Evolutionary conservation across 495 filamentous ascomycete species (phyloP).

Genomic region (Aspergillus ellipticus): DNA sequence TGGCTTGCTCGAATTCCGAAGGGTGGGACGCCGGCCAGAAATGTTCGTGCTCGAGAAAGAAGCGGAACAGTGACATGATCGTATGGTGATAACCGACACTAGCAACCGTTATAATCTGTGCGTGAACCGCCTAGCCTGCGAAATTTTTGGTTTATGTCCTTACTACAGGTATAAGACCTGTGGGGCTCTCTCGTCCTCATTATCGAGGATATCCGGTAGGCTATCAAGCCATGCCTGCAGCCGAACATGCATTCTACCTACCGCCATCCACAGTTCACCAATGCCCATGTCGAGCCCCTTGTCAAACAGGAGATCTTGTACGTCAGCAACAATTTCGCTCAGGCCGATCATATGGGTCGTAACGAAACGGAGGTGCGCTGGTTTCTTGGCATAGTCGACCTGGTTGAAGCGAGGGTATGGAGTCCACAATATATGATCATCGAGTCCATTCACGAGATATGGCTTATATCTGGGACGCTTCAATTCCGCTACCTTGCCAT

Average conservation of each 20-base stretch:
- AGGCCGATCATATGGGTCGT: conserved; percentile 23
- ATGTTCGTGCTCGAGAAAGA: conserved; percentile 19
- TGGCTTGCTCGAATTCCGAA: conserved; percentile 14
- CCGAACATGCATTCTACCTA: conserved; percentile 19
- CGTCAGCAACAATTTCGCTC: conserved; percentile 23
- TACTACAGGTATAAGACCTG: conserved; percentile 39
- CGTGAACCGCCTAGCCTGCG: background rate
- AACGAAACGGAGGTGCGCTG: conserved; percentile 30
- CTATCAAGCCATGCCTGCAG: conserved; percentile 25
- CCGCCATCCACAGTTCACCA: conserved; percentile 20
- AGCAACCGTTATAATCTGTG: conserved; percentile 9
- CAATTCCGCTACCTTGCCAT: conserved; percentile 21
- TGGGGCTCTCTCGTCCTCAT: conserved; percentile 25
- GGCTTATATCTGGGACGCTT: conserved; percentile 18
- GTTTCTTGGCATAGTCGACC: conserved; percentile 24
- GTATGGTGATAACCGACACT: conserved; percentile 32
- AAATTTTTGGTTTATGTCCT: conserved; percentile 10
- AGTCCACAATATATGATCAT: conserved; percentile 28
- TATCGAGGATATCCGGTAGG: conserved; percentile 21
- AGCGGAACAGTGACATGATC: conserved; percentile 23
- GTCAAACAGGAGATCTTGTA: conserved; percentile 28
- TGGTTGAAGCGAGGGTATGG: conserved; percentile 41
- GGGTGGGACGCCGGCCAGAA: conserved; percentile 7
- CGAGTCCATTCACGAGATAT: conserved; percentile 12
- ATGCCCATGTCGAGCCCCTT: conserved; percentile 16